These are phyloP conservation scores for Flagelloscypha sp. DNA, from an alignment of 768 basidiomycete species.

Conservation along the genomic window DNA sequence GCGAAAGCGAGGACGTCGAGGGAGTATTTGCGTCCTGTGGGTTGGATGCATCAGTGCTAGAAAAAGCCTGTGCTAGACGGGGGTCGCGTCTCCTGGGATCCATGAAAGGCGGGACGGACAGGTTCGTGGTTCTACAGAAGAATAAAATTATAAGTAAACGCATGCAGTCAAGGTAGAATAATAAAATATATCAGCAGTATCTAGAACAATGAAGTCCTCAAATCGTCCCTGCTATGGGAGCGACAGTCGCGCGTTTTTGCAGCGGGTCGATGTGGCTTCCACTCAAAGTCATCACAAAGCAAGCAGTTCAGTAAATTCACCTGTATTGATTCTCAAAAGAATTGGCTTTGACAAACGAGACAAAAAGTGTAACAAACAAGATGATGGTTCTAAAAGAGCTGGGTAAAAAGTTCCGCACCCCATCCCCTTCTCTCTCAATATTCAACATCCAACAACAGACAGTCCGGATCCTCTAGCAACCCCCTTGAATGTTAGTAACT, in stretches of 20 bases:
- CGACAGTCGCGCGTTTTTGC: conserved; percentile 13
- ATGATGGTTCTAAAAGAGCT: too few species aligned
- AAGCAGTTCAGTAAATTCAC: conserved; percentile 14
- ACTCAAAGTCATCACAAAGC: conserved; percentile 81
- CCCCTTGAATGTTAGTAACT: too few species aligned
- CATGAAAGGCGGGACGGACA: too few species aligned
- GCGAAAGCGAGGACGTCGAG: conserved; percentile 28
- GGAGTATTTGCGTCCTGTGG: conserved; percentile 27
- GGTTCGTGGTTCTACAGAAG: conserved; percentile 10
- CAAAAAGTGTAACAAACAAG: conserved; percentile 5
- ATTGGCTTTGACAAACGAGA: neutral
- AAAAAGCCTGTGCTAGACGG: conserved; percentile 63
- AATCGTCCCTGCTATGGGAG: conserved; percentile 45
- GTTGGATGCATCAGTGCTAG: conserved; percentile 51
- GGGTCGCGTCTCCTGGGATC: conserved; percentile 80
- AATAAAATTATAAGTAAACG: conserved; percentile 10
- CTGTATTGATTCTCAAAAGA: neutral
- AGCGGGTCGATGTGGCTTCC: conserved; percentile 75
- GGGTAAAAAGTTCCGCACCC: too few species aligned
- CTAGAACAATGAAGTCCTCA: conserved; percentile 81
- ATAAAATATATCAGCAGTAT: conserved; percentile 71
- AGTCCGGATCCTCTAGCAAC: too few species aligned
- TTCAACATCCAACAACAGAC: too few species aligned
- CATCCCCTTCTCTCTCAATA: too few species aligned
- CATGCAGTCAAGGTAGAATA: conserved; percentile 10